A percentile compares a stretch with the other conserved stretches of the same genome.
Conservation (phyloP, 352 stramenopile species). For the Phytophthora sp. region DNA sequence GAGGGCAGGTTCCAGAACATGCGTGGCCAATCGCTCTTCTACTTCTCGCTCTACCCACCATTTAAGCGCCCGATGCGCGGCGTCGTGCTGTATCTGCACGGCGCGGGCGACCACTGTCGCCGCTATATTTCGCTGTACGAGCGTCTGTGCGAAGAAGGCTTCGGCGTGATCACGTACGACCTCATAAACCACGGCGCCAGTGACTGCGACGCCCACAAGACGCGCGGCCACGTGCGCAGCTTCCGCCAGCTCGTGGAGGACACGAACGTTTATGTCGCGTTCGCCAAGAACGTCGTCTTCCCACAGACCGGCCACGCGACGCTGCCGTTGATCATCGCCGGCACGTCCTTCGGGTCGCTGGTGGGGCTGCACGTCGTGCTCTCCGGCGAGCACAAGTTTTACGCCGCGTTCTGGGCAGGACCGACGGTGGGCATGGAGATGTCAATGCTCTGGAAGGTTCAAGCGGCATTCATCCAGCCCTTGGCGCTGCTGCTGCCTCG, state of each 20-base stretch:
- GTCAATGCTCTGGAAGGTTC: constrained; percentile 47
- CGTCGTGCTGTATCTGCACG: constrained; percentile 53
- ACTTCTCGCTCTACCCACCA: constrained; percentile 43
- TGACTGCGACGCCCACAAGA: constrained; percentile 37
- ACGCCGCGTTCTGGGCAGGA: constrained; percentile 50
- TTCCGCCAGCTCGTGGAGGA: constrained; percentile 58
- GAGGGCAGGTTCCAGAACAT: constrained; percentile 44
- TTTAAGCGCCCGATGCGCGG: constrained; percentile 32
- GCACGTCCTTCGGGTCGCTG: constrained; percentile 62
- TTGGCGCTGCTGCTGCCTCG: constrained; percentile 44
- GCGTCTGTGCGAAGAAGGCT: constrained; percentile 43
- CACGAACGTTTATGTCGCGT: constrained; percentile 44
- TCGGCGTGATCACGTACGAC: constrained; percentile 53
- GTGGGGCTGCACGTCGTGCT: constrained; percentile 57
- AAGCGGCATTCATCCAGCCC: constrained; percentile 48
- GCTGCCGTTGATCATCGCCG: constrained; percentile 56
- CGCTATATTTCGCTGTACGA: constrained; percentile 51
- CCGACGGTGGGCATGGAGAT: constrained; percentile 55
- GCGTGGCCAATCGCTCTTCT: constrained; percentile 43
- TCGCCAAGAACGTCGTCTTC: constrained; percentile 42
- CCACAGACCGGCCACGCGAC: constrained; percentile 12
- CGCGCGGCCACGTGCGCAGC: constrained; percentile 40
- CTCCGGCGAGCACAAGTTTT: constrained; percentile 46
- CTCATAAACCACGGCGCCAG: constrained; percentile 50
- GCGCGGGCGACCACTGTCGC: constrained; percentile 47